phyloP scores from a whole-genome alignment of 2,329 filamentous ascomycete species.

The Pochonia chlamydosporia region DNA sequence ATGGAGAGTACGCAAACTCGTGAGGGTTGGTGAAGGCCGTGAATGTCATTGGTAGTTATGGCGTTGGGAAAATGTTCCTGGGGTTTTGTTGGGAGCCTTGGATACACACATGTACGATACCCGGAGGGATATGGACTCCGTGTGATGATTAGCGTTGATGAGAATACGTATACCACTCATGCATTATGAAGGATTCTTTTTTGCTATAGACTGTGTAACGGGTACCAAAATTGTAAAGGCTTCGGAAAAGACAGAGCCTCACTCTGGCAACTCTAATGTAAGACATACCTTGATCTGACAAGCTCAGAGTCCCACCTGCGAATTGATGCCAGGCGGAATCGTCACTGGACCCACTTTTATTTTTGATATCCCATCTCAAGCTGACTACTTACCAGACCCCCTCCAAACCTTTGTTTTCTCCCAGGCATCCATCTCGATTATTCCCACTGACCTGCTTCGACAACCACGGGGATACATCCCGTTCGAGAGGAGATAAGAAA shows the following conservation, averaged over 20 bases:
- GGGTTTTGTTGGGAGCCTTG: no score
- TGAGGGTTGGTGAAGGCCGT: constrained; percentile 15
- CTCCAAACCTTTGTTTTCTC: not conserved
- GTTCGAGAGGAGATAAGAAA: constrained; percentile 16
- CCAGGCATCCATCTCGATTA: not conserved
- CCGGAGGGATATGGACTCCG: not conserved
- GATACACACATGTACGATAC: no score
- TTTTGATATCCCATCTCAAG: not conserved
- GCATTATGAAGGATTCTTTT: no score
- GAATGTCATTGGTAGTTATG: not conserved
- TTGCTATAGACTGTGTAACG: no score
- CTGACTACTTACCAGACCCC: not conserved
- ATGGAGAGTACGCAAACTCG: constrained; percentile 21
- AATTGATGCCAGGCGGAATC: not conserved
- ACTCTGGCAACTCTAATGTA: no score
- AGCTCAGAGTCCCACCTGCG: no score
- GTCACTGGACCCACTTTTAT: not conserved
- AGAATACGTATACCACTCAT: not conserved
- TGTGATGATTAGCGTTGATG: not conserved
- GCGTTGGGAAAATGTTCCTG: not conserved
- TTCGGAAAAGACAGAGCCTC: no score
- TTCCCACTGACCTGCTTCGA: not conserved
- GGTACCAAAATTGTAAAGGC: no score
- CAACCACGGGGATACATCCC: not conserved
- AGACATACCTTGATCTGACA: no score